Evolutionary conservation across 441 rosid species (phyloP).

Genomic region (Pelargonium fulgidum): DNA sequence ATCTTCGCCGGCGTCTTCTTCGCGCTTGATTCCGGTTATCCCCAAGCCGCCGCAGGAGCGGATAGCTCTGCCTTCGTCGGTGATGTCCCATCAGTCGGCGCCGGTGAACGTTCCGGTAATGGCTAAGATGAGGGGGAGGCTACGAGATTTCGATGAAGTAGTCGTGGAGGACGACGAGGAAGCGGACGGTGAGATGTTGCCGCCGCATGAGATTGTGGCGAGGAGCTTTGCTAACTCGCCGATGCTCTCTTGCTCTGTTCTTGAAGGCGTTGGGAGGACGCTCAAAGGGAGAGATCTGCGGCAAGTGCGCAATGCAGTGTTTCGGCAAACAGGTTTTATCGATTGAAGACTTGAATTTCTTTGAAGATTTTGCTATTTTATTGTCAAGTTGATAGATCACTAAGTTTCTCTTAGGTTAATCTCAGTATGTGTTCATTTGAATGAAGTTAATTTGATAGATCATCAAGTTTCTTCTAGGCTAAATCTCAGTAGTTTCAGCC

Average conservation of each 20-base stretch:
- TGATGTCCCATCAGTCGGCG: constrained; percentile 53
- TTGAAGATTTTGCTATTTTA: not conserved
- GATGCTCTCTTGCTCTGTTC: constrained; percentile 59
- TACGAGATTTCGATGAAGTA: constrained; percentile 35
- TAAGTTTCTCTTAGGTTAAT: not conserved
- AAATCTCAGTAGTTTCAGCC: not conserved
- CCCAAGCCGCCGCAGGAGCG: constrained; percentile 59
- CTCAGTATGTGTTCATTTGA: not conserved
- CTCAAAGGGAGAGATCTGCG: constrained; percentile 84
- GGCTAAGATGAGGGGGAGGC: constrained; percentile 36
- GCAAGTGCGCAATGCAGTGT: constrained; percentile 82
- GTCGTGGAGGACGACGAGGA: constrained; percentile 41
- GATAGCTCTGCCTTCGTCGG: constrained; percentile 25
- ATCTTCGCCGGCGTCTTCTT: constrained; percentile 40
- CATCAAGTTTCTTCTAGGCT: too few relatives aligned
- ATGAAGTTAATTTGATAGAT: not conserved
- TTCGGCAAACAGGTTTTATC: constrained; percentile 69
- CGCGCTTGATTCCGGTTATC: constrained; percentile 48
- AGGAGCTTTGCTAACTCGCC: constrained; percentile 50
- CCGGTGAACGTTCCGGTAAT: constrained; percentile 68
- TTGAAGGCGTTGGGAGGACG: constrained; percentile 46
- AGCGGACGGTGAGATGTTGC: constrained; percentile 51
- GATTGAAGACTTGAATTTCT: constrained; percentile 36
- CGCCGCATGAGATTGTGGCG: constrained; percentile 85
- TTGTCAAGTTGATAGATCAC: not conserved